Evolutionary conservation across 2,329 filamentous ascomycete species (phyloP).

Genomic region (Biscogniauxia mediterranea): DNA sequence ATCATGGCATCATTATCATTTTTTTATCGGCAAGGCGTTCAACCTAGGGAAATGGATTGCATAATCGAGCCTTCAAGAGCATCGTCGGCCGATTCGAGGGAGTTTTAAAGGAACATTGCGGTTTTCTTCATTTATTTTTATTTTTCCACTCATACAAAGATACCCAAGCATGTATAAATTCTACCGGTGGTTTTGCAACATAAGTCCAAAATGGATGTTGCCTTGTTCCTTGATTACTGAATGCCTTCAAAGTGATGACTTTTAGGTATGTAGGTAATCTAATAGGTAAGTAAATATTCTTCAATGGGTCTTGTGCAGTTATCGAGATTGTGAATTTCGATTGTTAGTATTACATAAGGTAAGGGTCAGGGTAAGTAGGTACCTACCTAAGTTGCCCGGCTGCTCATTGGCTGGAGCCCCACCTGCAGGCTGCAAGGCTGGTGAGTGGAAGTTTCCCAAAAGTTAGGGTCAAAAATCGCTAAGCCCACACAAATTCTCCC

Average conservation of each 20-base stretch:
- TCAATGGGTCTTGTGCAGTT: background rate
- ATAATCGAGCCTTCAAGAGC: constrained; percentile 11
- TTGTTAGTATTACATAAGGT: too few species aligned
- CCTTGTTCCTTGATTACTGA: too few species aligned
- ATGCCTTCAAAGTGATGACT: too few species aligned
- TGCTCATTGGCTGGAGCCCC: too few species aligned
- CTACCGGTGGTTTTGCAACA: background rate
- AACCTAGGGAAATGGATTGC: background rate
- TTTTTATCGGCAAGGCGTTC: background rate
- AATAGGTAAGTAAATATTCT: background rate
- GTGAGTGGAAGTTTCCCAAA: too few species aligned
- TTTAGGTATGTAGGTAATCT: too few species aligned
- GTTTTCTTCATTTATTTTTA: too few species aligned
- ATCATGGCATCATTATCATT: background rate
- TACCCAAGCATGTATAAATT: background rate
- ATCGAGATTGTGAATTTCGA: constrained; percentile 41
- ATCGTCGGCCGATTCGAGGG: background rate
- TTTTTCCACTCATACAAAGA: background rate
- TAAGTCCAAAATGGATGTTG: too few species aligned
- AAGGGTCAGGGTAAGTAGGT: too few species aligned
- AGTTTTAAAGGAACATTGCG: background rate
- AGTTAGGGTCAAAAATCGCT: constrained; percentile 23
- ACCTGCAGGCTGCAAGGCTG: too few species aligned
- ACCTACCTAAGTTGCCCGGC: too few species aligned
- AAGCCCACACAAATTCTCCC: constrained; percentile 49